Conservation (phyloP, 805 yeast genomes). For the Nakazawaea anatomiae region DNA sequence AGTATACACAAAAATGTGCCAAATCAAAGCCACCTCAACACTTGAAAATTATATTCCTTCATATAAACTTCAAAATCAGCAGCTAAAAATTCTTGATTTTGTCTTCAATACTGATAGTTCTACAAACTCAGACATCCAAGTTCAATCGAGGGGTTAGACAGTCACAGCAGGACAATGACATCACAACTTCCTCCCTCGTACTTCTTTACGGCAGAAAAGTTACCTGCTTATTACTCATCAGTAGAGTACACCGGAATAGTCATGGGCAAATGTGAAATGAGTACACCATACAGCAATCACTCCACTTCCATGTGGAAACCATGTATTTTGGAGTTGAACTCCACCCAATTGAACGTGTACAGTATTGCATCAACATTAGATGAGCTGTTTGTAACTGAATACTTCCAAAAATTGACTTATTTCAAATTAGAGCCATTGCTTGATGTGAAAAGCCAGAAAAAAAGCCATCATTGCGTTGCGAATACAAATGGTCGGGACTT, state of each 20-base stretch:
- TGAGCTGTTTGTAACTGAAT: neutral
- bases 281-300: neutral
- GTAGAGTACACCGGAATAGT: conserved; percentile 1
- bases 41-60: no score
- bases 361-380: neutral
- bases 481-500: no score
- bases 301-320: conserved; percentile 2
- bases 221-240: conserved; percentile 1
- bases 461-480: neutral
- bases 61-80: no score
- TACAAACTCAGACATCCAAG: neutral
- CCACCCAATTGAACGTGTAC: conserved; percentile 8
- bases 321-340: conserved; percentile 4
- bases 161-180: neutral
- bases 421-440: neutral
- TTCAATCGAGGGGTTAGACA: neutral
- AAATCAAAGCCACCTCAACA: no score
- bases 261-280: neutral
- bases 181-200: neutral
- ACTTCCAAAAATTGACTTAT: neutral
- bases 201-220: neutral
- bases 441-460: neutral
- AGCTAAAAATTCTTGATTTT: no score
- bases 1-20: no score
- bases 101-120: no score